Base-by-base conservation (phyloP, 768 basidiomycete genomes). In the Krasilnikovozyma curviuscula region DNA sequence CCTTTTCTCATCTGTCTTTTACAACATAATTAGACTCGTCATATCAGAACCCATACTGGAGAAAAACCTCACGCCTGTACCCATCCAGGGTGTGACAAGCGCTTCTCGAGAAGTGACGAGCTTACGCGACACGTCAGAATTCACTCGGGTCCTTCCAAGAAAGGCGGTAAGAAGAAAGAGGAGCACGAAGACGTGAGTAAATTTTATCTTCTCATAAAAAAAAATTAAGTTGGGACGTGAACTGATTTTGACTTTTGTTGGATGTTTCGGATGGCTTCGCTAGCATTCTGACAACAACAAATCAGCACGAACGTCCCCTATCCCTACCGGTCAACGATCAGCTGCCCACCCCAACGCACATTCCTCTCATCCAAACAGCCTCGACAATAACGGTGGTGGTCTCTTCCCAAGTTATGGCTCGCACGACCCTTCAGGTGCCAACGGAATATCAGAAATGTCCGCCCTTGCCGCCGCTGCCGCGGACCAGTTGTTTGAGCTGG, bases 41-140 rank as follows among this genome's bases (percentile, higher is more conserved):
- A 98, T 61, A 93, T 95, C 46, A 81, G 91, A 51, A 98, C 89
- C 0, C 91, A 98, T 65, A 98, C 91, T 0, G 91, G 91, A 59
- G 91, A 98, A 67, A 95, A 93, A 58, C 91, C 91, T 2, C 95
- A 95, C 59, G 73, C 76, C 19, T 98, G 91, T 73, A 79, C 77
- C 1, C 83, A 79, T 63, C 77, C 83, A 3, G 75, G 78, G n/a
- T 98, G 91, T 73, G 89, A 93, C 66, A 98, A 97, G 65, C 81
- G 88, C 5, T 98, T 98, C 66, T 88, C 84, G 16, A 79, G 91
- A 50, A 86, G 84, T n/a, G 91, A 98, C 70, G 91, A 98, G 66
- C 76, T 98, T 55, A 98, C 91, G 25, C 75, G 91, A 49, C 91
- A 98, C 61, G 81, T 83, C 0, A 75, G 91, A 40, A 98, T 97